A percentile compares a stretch with the other conserved stretches of the same genome.
These are phyloP conservation scores for Scedosporium minutisporum DNA, from an alignment of 2,329 filamentous ascomycete genomes.

Conservation along the genomic window DNA sequence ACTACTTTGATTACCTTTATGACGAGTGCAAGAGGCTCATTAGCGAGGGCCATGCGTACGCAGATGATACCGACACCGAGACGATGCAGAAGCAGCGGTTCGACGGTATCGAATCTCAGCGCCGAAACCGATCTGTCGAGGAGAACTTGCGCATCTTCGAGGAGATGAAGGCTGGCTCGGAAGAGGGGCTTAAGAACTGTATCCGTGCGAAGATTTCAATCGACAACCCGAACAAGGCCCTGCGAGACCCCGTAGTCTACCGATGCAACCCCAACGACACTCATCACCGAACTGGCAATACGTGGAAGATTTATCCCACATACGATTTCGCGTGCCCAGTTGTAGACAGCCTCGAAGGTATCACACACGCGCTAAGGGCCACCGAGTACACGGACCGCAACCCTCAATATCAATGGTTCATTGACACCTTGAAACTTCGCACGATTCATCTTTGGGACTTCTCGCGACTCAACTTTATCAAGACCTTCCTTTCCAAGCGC, in stretches of 20 bases:
- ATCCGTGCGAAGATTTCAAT: conserved; percentile 91
- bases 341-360: conserved; percentile 70
- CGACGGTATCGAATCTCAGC: conserved; percentile 71
- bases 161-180: conserved; percentile 79
- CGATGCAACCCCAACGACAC: conserved; percentile 64
- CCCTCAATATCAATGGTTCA: conserved; percentile 79
- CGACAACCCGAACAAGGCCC: conserved; percentile 87
- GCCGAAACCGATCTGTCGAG: conserved; percentile 68
- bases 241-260: conserved; percentile 96
- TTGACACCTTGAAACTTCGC: conserved; percentile 62
- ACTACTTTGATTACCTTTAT: conserved; percentile 91
- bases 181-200: conserved; percentile 75
- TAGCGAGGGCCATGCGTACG: conserved; percentile 79
- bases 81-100: conserved; percentile 78
- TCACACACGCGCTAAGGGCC: conserved; percentile 73
- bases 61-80: conserved; percentile 87
- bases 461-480: conserved; percentile 73
- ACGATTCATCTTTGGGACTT: conserved; percentile 82
- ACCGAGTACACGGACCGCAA: conserved; percentile 85
- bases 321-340: conserved; percentile 83
- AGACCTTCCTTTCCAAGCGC: conserved; percentile 74
- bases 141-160: conserved; percentile 81
- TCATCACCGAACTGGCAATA: conserved; percentile 70
- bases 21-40: conserved; percentile 78
- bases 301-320: conserved; percentile 80